Evolutionary conservation across 768 basidiomycete genomes (phyloP).

Genomic region (Butyriboletus loyo): DNA sequence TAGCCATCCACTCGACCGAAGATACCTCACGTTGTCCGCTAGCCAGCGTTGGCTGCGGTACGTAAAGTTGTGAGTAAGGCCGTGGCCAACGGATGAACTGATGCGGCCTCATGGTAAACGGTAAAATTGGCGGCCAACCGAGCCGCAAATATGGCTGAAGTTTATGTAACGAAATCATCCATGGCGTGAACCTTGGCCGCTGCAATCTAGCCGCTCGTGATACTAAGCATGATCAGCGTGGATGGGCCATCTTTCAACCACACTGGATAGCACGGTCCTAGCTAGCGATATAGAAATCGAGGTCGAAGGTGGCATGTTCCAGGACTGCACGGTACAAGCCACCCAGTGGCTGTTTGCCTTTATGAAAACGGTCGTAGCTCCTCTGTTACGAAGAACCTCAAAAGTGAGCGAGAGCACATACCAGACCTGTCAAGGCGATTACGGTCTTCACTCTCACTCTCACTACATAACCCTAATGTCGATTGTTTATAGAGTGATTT

Average conservation of each 20-base stretch:
- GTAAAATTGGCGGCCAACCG: no score
- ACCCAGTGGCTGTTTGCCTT: no score
- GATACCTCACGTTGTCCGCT: neutral
- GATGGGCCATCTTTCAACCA: neutral
- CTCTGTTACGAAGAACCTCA: slow-evolving; percentile 4
- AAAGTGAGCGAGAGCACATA: slow-evolving; percentile 7
- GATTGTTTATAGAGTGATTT: neutral
- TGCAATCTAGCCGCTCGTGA: no score
- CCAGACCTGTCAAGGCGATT: neutral
- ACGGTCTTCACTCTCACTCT: slow-evolving; percentile 12
- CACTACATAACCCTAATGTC: neutral
- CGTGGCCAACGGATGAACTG: neutral
- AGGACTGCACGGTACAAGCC: neutral
- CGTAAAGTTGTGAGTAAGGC: neutral
- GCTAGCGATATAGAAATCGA: slow-evolving; percentile 2
- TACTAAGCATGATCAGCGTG: neutral
- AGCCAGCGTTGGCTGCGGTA: neutral
- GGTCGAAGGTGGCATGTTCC: neutral
- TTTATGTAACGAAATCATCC: neutral
- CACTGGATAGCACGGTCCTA: slow-evolving; percentile 11
- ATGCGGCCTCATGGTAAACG: neutral
- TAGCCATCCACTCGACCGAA: slow-evolving; percentile 15
- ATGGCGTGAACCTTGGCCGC: neutral
- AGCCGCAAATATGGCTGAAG: neutral
- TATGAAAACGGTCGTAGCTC: no score